A percentile compares a stretch with the other conserved stretches of the same genome.
Evolutionary conservation across 2,329 filamentous ascomycete species (phyloP).

Genomic region (Teratosphaeria nubilosa): DNA sequence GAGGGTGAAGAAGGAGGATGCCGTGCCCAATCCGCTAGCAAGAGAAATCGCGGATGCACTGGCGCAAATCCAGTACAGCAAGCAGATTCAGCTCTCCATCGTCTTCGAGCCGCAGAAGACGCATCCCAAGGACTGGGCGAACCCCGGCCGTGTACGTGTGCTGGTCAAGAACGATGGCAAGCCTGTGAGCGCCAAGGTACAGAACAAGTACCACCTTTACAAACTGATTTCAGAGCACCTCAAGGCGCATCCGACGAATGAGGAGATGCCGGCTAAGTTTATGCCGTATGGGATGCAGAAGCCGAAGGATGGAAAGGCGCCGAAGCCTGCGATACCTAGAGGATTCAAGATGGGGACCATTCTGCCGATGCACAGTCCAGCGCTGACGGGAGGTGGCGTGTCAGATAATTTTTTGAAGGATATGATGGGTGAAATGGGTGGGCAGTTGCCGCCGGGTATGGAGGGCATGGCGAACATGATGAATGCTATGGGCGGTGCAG

Average conservation of each 20-base stretch:
- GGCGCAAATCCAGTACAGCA: slow-evolving; percentile 43
- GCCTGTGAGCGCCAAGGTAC: slow-evolving; percentile 41
- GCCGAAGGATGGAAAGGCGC: slow-evolving; percentile 42
- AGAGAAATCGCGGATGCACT: slow-evolving; percentile 84
- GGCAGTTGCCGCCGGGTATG: slow-evolving; percentile 22
- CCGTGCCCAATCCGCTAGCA: slow-evolving; percentile 76
- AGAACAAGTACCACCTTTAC: slow-evolving; percentile 82
- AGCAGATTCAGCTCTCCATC: slow-evolving; percentile 46
- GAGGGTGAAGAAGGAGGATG: slow-evolving; percentile 61
- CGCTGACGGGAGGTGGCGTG: slow-evolving; percentile 84
- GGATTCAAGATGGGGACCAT: slow-evolving; percentile 86
- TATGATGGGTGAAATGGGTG: slow-evolving; percentile 85
- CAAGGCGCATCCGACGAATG: slow-evolving; percentile 64
- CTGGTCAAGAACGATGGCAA: slow-evolving; percentile 51
- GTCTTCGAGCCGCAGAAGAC: slow-evolving; percentile 85
- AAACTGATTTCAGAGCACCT: slow-evolving; percentile 69
- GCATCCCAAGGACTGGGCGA: slow-evolving; percentile 96
- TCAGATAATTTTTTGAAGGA: slow-evolving; percentile 92
- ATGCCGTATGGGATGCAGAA: slow-evolving; percentile 66
- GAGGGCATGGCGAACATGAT: slow-evolving; percentile 20
- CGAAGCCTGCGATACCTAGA: slow-evolving; percentile 52
- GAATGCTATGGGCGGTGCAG: slow-evolving; percentile 3
- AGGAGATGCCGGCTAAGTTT: slow-evolving; percentile 58
- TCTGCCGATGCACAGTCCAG: slow-evolving; percentile 77
- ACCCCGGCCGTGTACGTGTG: slow-evolving; percentile 82